A percentile compares a stretch with the other conserved stretches of the same genome.
Evolutionary conservation across 331 rosid genomes (phyloP).

Genomic region (Acacia pycnantha): DNA sequence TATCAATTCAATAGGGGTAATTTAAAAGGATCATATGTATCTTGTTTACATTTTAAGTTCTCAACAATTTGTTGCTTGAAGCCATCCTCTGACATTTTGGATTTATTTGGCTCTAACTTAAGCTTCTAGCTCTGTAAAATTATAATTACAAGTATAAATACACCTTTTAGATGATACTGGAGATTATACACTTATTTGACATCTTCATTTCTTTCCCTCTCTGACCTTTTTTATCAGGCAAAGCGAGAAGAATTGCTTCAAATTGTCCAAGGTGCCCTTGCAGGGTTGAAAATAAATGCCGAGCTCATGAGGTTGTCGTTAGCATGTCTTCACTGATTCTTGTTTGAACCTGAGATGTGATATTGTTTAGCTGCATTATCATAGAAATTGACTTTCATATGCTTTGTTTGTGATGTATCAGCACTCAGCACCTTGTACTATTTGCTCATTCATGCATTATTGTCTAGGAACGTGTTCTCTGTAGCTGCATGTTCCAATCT

Average conservation of each 20-base stretch:
- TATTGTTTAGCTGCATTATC: slow-evolving; percentile 4
- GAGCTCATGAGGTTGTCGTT: slow-evolving; percentile 76
- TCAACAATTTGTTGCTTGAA: neutral
- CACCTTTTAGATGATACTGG: neutral
- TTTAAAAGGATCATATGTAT: neutral
- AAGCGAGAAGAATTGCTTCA: slow-evolving; percentile 94
- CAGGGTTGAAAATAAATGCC: slow-evolving; percentile 80
- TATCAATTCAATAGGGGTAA: neutral
- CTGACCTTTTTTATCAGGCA: slow-evolving; percentile 40
- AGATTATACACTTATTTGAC: neutral
- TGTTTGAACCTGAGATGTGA: slow-evolving; percentile 20
- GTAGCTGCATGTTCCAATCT: slow-evolving; percentile 11
- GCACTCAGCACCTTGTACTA: neutral
- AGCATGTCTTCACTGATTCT: slow-evolving; percentile 25
- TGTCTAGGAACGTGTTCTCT: slow-evolving; percentile 13
- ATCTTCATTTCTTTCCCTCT: slow-evolving; percentile 11
- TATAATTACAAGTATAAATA: neutral
- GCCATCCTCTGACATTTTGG: slow-evolving; percentile 4
- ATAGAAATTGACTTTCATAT: slow-evolving; percentile 17
- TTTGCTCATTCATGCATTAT: slow-evolving; percentile 10
- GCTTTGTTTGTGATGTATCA: slow-evolving; percentile 23
- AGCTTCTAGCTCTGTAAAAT: neutral
- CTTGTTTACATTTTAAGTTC: slow-evolving; percentile 16
- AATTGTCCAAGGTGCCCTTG: slow-evolving; percentile 70
- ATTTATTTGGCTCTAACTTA: slow-evolving; percentile 16